Evolutionary conservation across 352 stramenopile genomes (phyloP).

Genomic region (Elongisporangium anandrum): DNA sequence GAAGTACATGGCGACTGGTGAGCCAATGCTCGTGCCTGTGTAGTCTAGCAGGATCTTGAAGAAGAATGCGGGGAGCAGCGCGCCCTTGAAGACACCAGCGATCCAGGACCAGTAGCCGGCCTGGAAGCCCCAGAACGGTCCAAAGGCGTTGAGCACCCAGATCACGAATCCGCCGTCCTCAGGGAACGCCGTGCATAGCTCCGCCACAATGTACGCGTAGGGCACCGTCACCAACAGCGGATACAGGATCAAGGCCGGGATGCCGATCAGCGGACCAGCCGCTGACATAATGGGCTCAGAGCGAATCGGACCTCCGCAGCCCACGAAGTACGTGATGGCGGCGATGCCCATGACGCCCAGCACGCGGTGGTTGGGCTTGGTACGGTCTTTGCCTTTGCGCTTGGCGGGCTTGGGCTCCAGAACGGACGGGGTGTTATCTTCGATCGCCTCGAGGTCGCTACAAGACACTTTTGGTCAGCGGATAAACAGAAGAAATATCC

Average conservation of each 20-base stretch:
- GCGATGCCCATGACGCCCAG: constrained; percentile 33
- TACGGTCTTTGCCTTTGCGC: constrained; percentile 3
- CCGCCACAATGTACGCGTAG: constrained; percentile 52
- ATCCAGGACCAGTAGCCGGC: constrained; percentile 84
- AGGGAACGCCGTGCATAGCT: constrained; percentile 68
- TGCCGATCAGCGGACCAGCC: constrained; percentile 44
- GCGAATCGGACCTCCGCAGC: constrained; percentile 39
- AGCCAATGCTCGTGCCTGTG: constrained; percentile 22
- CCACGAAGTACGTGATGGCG: constrained; percentile 49
- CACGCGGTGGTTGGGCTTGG: constrained; percentile 20
- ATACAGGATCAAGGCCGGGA: constrained; percentile 51
- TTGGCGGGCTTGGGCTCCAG: constrained; percentile 18
- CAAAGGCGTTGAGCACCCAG: constrained; percentile 68
- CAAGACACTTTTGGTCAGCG: neutral
- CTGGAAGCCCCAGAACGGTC: constrained; percentile 75
- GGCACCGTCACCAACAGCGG: constrained; percentile 58
- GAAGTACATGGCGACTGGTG: constrained; percentile 17
- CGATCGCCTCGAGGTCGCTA: constrained; percentile 17
- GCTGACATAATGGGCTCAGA: constrained; percentile 55
- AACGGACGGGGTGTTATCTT: constrained; percentile 8
- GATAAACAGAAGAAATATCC: neutral
- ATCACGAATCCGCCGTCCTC: constrained; percentile 72
- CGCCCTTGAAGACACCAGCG: constrained; percentile 47
- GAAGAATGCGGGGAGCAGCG: constrained; percentile 38
- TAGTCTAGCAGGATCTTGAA: constrained; percentile 32